Evolutionary conservation across 2,329 filamentous ascomycete genomes (phyloP), one percentile per base, ranked within the genome.

Genomic region (Pyricularia sp.): DNA sequence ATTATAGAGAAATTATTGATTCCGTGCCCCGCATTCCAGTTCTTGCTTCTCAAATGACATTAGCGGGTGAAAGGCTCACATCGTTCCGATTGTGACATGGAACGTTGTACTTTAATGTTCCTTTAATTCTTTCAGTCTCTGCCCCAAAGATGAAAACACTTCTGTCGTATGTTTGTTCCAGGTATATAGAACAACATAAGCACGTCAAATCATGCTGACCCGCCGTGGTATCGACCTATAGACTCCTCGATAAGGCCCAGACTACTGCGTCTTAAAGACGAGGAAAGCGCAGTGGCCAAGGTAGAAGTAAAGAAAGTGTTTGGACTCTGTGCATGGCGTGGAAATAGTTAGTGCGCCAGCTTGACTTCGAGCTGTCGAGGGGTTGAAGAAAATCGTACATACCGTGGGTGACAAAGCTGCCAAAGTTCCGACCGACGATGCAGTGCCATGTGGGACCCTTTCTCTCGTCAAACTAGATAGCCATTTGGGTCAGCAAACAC

Each of bases 221-320:
- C 22, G 22, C 22, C 53, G 8, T n/a, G 22, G 53, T n/a, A 9
- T 57, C n/a, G 22, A 26, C 22, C n/a, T 30, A 12, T 62, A 22
- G 33, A 4, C 19, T 62, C 22, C 31, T 44, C 61, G 8, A 35
- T 35, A 33, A 63, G 44, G 6, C 53, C 53, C 62, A 26, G 59
- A 70, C 74, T 87, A 97, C 85, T 97, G 93, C 55, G 94, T 99
- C 84, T 99, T 99, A 87, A 97, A 99, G 64, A 99, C 87, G 65
- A 99, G 84, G 75, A 99, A 97, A 66, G 94, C 94, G 77, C 92
- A 97, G 82, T 97, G 94, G 65, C 94, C 94, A 66, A 99, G 89
- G 81, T 99, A 99, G 82, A 99, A 99, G 82, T 99, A 99, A 76
- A 99, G 97, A 82, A 99, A 99, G 79, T 99, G 94, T 81, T 97